Evolutionary conservation across 495 filamentous ascomycete genomes (phyloP), one percentile per base, ranked within the genome.

Genomic region (Umbilicaria muhlenbergii): DNA sequence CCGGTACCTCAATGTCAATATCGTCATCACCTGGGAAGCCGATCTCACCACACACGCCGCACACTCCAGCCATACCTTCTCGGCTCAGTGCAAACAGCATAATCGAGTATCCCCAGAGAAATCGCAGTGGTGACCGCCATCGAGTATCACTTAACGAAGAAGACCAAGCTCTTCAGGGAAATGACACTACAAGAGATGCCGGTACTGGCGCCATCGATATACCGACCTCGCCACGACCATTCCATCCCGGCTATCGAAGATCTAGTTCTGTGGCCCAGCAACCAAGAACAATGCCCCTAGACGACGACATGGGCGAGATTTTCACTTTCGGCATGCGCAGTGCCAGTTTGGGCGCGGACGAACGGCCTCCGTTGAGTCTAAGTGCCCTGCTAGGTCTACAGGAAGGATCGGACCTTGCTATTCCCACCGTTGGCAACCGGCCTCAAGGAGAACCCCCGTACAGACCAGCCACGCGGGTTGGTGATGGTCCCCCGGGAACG

Each of bases 21-120:
- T 82, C 84, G 4, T 88, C 88, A 2, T 92, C 87, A 3, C 86
- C 84, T 6, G 86, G 86, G 42, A 96, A 94, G 51, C 86, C 89
- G 1, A 71, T 93, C 38, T 93, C 86, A 2, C 88, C 88, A 11
- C 88, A 94, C 58, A 94, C 88, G 0, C 89, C 89, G 8, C 89
- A 94, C 52, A 94, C 86, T 5, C 88, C 89, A 4, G 86, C 88
- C 14, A 83, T 94, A 37, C 86, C 88, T 32, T 94, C 86, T 15
- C 75, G 89, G n/a, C 61, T 96, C 36, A 92, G 85, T 56, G 86
- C 86, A 12, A 81, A 86, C 52, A 86, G 81, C 42, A 82, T 85
- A 41, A 76, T 81, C n/a, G 80, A 86, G 53, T 85, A 88, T 52
- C 60, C 62, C 38, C 62, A 70, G 8, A 44, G 54, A 6, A 45